Base-by-base conservation (phyloP, 768 basidiomycete species). In the Leccinum barrowsii region DNA sequence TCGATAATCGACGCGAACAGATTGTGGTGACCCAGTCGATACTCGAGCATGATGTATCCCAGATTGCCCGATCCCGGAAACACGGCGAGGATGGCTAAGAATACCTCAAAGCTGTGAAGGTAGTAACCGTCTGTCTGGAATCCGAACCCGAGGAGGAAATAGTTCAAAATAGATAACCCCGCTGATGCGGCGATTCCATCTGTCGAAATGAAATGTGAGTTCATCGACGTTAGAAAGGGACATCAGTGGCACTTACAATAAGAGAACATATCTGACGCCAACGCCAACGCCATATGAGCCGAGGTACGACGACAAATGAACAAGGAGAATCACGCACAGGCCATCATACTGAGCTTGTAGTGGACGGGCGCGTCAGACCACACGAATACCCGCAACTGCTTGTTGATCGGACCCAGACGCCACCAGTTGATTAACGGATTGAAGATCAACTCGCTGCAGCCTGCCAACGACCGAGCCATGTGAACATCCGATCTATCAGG, bases 361-460 rank as follows among this genome's bases (percentile, higher is more conserved):
- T 92, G 90, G 0, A 90, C 77, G 0, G 90, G 90, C 0, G 89
- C 89, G 32, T 68, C 69, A 0, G 86, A 88, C 90, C 90, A 92
- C n/a, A 89, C 63, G 73, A 92, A 92, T 30, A 76, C 78, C 35
- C 85, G 85, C 11, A 92, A 76, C 64, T 92, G 90, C 65, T 87
- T 86, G 56, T 84, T 94, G 74, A 97, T 87, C 0, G 93, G 93
- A 1, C 93, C 93, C 61, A 82, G 64, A 37, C 77, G 77, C 82
- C 85, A 87, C 93, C 92, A 95, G 7, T 82, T 62, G 48, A 84
- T 78, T 62, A 94, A 65, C 0, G 94, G 94, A 65, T 94, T 85
- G 81, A 95, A 95, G 57, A 94, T 85, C 56, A 96, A 80, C 70
- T 89, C 69, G 28, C 69, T 69, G 44, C 69, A 69, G 0, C 68